phyloP scores from a whole-genome alignment of 345 rosid genomes.

The Salix koriyanagi region DNA sequence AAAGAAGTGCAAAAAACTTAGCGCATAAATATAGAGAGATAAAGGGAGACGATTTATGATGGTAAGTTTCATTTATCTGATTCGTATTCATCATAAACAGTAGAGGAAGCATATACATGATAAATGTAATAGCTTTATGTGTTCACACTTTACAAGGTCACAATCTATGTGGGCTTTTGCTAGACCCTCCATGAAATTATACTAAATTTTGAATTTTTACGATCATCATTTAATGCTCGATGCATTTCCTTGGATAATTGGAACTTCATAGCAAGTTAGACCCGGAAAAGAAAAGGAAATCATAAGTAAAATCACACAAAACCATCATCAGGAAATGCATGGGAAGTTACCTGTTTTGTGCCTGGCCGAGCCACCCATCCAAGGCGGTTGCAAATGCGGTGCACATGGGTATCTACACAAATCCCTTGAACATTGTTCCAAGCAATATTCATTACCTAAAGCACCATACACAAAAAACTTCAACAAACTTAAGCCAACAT shows the following conservation, averaged over 20 bases:
- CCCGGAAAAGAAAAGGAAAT: not conserved
- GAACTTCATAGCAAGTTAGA: not conserved
- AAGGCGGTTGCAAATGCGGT: slow-evolving; percentile 87
- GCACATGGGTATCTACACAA: slow-evolving; percentile 94
- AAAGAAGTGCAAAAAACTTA: not conserved
- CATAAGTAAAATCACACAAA: not conserved
- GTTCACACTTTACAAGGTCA: not conserved
- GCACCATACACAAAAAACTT: slow-evolving; percentile 16
- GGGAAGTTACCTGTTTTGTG: slow-evolving; percentile 48
- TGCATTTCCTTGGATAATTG: not conserved
- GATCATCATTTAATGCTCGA: too few species aligned
- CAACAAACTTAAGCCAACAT: not conserved
- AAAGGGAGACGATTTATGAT: not conserved
- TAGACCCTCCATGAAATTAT: not conserved
- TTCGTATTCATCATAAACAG: not conserved
- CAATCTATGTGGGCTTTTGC: not conserved
- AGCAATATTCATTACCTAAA: slow-evolving; percentile 81
- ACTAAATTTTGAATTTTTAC: not conserved
- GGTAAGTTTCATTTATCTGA: not conserved
- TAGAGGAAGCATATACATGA: not conserved
- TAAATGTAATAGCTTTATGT: not conserved
- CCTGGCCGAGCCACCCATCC: slow-evolving; percentile 82
- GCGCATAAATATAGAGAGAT: not conserved
- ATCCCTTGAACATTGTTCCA: slow-evolving; percentile 92
- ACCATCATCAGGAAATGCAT: not conserved